Conservation (phyloP, 805 yeast genomes). For the Isabelozyma heimii region DNA sequence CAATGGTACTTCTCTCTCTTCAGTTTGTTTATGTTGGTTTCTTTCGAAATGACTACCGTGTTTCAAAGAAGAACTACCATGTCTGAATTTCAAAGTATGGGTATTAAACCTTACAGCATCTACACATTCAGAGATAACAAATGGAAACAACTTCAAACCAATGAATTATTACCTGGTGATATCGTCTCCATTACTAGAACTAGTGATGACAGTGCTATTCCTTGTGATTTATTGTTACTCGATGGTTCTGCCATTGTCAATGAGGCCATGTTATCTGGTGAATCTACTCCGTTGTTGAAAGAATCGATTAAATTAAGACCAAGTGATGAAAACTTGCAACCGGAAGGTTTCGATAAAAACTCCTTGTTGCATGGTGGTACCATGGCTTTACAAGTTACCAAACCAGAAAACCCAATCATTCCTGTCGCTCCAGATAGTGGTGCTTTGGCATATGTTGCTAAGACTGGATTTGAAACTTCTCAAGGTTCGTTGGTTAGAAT, state of each 20-base stretch:
- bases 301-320: conserved; percentile 89
- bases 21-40: conserved; percentile 85
- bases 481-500: conserved; percentile 97
- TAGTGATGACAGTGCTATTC: conserved; percentile 85
- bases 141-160: conserved; percentile 72
- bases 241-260: conserved; percentile 94
- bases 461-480: conserved; percentile 97
- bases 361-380: conserved; percentile 94
- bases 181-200: conserved; percentile 85
- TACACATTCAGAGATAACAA: conserved; percentile 65
- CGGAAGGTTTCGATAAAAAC: conserved; percentile 86
- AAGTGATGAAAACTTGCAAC: conserved; percentile 58
- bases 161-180: conserved; percentile 87
- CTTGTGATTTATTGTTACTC: conserved; percentile 84
- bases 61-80: conserved; percentile 93
- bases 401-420: conserved; percentile 51
- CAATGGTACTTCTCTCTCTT: conserved; percentile 94
- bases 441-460: conserved; percentile 83
- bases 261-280: conserved; percentile 99
- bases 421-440: conserved; percentile 86
- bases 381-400: conserved; percentile 85
- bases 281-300: conserved; percentile 92
- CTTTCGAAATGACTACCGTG: conserved; percentile 92
- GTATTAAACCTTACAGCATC: conserved; percentile 84
- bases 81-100: conserved; percentile 96